A percentile compares a stretch with the other conserved stretches of the same genome.
Conservation (phyloP, 495 filamentous ascomycete genomes). For the Aspergillus egyptiacus region DNA sequence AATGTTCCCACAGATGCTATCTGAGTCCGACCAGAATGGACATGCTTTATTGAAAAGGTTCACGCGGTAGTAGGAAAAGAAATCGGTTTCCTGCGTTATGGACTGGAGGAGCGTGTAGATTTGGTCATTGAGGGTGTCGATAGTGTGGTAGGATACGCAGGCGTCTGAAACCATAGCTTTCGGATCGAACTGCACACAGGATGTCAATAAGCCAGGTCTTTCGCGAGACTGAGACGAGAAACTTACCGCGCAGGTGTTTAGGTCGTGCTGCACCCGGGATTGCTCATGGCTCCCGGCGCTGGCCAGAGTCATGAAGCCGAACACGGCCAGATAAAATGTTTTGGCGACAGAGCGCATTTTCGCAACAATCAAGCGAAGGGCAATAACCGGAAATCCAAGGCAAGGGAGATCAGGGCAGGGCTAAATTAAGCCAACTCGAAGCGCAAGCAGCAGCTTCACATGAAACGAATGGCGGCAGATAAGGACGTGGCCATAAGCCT, state of each 20-base stretch:
- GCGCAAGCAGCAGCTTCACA: conserved; percentile 2
- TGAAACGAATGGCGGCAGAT: conserved; percentile 4
- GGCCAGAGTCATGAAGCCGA: conserved; percentile 59
- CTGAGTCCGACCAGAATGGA: conserved; percentile 91
- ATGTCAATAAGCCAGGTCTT: not conserved
- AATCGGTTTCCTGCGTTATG: conserved; percentile 83
- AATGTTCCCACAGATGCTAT: conserved; percentile 94
- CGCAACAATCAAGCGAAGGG: not conserved
- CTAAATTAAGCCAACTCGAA: no score
- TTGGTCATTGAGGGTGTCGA: conserved; percentile 74
- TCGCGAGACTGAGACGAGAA: conserved; percentile 2
- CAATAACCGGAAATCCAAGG: not conserved
- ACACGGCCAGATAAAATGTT: conserved; percentile 71
- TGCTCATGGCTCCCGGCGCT: conserved; percentile 30
- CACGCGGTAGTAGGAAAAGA: conserved; percentile 93
- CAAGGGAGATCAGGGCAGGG: no score
- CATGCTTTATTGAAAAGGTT: conserved; percentile 95
- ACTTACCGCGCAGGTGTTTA: conserved; percentile 63
- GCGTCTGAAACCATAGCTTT: conserved; percentile 71
- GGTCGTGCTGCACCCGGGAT: conserved; percentile 3
- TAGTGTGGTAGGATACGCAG: conserved; percentile 83
- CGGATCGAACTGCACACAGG: conserved; percentile 51
- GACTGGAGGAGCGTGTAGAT: conserved; percentile 75
- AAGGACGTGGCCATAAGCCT: not conserved
- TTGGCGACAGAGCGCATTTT: conserved; percentile 62